Evolutionary conservation across 208 protist species (phyloP).

Genomic region (Crithidia mellificae): DNA sequence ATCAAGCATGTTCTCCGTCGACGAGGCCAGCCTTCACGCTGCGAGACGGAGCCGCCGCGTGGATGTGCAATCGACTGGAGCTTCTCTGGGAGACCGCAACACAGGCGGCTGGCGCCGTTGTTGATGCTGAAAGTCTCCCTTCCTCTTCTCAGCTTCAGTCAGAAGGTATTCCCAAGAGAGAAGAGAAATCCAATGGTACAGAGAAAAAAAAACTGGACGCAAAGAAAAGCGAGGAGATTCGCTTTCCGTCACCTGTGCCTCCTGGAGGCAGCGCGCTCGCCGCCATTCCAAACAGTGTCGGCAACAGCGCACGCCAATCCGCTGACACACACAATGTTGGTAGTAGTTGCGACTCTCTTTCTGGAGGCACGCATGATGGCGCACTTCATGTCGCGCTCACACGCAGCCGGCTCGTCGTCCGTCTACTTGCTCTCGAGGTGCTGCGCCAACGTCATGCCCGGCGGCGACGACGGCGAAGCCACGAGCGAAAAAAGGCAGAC

Average conservation of each 20-base stretch:
- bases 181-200: too few relatives aligned
- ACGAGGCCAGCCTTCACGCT: not conserved
- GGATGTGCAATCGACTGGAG: slow-evolving; percentile 31
- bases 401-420: slow-evolving; percentile 21
- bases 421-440: slow-evolving; percentile 19
- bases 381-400: slow-evolving; percentile 3
- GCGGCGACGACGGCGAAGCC: not conserved
- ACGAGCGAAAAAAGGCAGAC: not conserved
- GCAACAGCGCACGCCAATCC: too few relatives aligned
- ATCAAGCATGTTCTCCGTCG: too few relatives aligned
- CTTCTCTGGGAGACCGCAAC: slow-evolving; percentile 15
- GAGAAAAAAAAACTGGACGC: too few relatives aligned
- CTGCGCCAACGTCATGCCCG: not conserved
- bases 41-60: slow-evolving; percentile 20
- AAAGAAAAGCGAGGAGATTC: too few relatives aligned
- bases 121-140: not conserved
- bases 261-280: too few relatives aligned
- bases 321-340: too few relatives aligned
- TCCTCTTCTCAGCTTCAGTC: not conserved
- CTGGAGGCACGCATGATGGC: too few relatives aligned
- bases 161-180: not conserved
- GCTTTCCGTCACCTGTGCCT: too few relatives aligned
- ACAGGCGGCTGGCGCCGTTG: not conserved
- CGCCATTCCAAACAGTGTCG: too few relatives aligned
- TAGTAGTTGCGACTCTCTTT: too few relatives aligned